phyloP scores from a whole-genome alignment of 306 rosid species.

The Myrica gale region DNA sequence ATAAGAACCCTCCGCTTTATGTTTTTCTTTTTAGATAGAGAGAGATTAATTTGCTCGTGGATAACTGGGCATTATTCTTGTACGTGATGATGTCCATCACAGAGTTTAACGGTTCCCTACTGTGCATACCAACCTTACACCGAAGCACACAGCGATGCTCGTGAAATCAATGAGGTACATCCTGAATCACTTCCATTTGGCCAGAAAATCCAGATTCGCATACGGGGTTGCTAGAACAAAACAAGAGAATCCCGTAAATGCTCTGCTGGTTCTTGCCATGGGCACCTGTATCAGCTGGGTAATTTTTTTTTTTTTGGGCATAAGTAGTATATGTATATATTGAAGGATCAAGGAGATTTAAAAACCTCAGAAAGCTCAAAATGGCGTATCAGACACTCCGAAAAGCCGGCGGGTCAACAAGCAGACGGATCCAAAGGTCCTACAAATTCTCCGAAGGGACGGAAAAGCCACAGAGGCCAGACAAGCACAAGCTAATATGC shows the following conservation, averaged over 20 bases:
- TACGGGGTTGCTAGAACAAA: not conserved
- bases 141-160: slow-evolving; percentile 8
- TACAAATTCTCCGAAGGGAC: too few relatives aligned
- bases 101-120: slow-evolving; percentile 27
- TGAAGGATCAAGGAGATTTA: too few relatives aligned
- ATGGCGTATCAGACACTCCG: too few relatives aligned
- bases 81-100: not conserved
- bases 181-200: slow-evolving; percentile 18
- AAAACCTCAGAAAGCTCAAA: too few relatives aligned
- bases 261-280: too few relatives aligned
- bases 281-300: too few relatives aligned
- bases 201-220: slow-evolving; percentile 13
- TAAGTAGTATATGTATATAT: too few relatives aligned
- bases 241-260: too few relatives aligned
- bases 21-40: not conserved
- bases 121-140: slow-evolving; percentile 4
- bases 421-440: too few relatives aligned
- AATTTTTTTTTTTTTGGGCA: too few relatives aligned
- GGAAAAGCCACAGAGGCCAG: too few relatives aligned
- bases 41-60: not conserved
- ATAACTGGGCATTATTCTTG: not conserved
- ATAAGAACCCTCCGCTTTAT: not conserved
- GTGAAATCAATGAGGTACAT: not conserved
- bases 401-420: too few relatives aligned
- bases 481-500: not conserved